A percentile compares a stretch with the other conserved stretches of the same genome.
Evolutionary conservation across 2,329 filamentous ascomycete species (phyloP).

Genomic region (Aureobasidium sp.): DNA sequence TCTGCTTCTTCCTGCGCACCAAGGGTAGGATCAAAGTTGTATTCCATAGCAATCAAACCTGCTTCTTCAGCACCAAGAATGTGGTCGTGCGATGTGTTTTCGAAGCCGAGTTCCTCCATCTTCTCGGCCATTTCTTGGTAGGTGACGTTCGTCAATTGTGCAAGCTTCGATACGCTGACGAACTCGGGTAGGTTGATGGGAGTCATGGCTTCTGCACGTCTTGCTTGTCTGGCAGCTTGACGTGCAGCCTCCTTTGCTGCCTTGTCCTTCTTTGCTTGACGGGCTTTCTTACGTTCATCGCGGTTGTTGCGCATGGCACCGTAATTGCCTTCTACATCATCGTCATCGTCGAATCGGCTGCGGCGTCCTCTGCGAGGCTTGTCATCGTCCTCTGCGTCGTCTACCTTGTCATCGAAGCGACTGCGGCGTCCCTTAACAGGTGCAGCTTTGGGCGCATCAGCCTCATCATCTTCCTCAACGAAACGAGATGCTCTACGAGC

Average conservation of each 20-base stretch:
- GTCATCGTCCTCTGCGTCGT: slow-evolving; percentile 15
- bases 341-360: slow-evolving; percentile 5
- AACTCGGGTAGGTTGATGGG: slow-evolving; percentile 79
- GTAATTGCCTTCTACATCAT: slow-evolving; percentile 14
- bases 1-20: slow-evolving; percentile 40
- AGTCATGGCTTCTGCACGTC: slow-evolving; percentile 36
- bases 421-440: slow-evolving; percentile 18
- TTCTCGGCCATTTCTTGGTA: slow-evolving; percentile 63
- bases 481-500: slow-evolving; percentile 14
- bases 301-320: slow-evolving; percentile 16
- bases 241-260: slow-evolving; percentile 21
- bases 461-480: slow-evolving; percentile 13
- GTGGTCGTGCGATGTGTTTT: slow-evolving; percentile 72
- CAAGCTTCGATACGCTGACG: slow-evolving; percentile 79
- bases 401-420: slow-evolving; percentile 13
- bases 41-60: slow-evolving; percentile 82
- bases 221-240: slow-evolving; percentile 19
- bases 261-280: slow-evolving; percentile 18
- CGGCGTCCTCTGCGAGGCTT: slow-evolving; percentile 12
- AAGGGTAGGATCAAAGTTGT: slow-evolving; percentile 79
- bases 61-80: slow-evolving; percentile 87
- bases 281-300: slow-evolving; percentile 19
- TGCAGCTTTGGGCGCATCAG: neutral
- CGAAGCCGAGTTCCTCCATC: slow-evolving; percentile 80
- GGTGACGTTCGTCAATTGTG: slow-evolving; percentile 63